phyloP scores from a whole-genome alignment of 2,329 filamentous ascomycete species.

The Ceratocystis diversiconidia region DNA sequence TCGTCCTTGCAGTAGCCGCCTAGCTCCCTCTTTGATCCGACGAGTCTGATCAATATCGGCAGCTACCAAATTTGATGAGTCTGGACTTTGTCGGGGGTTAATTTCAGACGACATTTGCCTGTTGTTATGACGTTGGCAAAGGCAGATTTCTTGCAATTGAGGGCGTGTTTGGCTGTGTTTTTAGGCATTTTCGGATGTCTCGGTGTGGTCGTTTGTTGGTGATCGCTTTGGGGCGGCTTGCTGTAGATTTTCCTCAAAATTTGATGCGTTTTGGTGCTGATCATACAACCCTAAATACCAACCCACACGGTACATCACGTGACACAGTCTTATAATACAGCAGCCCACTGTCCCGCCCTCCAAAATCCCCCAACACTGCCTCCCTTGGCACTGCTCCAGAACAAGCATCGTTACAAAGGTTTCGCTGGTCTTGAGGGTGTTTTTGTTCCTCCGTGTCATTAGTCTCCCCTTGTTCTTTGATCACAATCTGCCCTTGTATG shows the following conservation, averaged over 20 bases:
- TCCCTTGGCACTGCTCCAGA: not conserved
- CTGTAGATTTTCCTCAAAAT: too few species aligned
- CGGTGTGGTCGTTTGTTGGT: not conserved
- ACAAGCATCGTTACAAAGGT: not conserved
- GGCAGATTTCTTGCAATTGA: too few species aligned
- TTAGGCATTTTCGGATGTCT: not conserved
- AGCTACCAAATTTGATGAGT: not conserved
- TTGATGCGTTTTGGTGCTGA: too few species aligned
- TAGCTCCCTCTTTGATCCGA: not conserved
- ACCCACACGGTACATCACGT: not conserved
- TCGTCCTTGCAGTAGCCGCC: constrained; percentile 1
- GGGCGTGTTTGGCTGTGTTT: not conserved
- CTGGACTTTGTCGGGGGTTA: not conserved
- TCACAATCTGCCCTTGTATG: constrained; percentile 1
- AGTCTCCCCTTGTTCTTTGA: not conserved
- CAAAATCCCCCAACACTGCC: not conserved
- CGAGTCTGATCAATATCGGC: constrained; percentile 6
- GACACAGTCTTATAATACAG: not conserved
- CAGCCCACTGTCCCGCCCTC: not conserved
- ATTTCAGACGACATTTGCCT: constrained; percentile 1
- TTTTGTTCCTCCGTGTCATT: constrained; percentile 6
- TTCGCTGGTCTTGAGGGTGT: constrained; percentile 1
- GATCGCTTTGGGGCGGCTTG: too few species aligned
- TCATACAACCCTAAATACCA: not conserved
- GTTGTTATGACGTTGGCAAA: not conserved